Evolutionary conservation across 805 yeast species (phyloP).

Genomic region (Wickerhamiella azymoides): DNA sequence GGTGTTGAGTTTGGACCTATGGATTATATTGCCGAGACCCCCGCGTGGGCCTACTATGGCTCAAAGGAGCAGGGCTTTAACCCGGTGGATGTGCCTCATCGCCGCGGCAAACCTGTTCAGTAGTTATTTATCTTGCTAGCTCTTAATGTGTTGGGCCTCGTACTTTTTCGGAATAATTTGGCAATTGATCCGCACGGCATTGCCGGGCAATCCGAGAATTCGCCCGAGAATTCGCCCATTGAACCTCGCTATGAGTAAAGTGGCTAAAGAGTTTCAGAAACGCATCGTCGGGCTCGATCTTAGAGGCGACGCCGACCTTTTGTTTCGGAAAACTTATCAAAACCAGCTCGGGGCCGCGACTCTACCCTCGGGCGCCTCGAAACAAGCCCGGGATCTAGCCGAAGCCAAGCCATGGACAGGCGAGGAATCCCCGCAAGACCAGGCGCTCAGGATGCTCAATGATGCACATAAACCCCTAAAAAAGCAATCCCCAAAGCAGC

Average conservation of each 20-base stretch:
- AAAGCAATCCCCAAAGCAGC: slow-evolving; percentile 19
- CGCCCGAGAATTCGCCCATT: too few species aligned
- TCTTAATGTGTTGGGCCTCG: too few species aligned
- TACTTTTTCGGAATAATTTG: too few species aligned
- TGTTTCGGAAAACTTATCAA: slow-evolving; percentile 30
- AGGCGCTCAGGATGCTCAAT: slow-evolving; percentile 39
- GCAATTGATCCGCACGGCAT: too few species aligned
- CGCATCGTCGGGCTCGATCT: slow-evolving; percentile 8
- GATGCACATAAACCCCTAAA: slow-evolving; percentile 35
- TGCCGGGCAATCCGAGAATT: too few species aligned
- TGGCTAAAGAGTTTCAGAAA: background rate
- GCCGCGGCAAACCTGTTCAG: slow-evolving; percentile 29
- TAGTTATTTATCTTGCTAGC: background rate
- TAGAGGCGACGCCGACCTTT: slow-evolving; percentile 17
- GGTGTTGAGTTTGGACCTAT: slow-evolving; percentile 60
- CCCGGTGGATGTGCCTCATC: slow-evolving; percentile 54
- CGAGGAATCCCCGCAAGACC: slow-evolving; percentile 33
- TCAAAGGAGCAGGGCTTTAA: slow-evolving; percentile 76
- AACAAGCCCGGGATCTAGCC: slow-evolving; percentile 37
- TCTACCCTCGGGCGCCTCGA: slow-evolving; percentile 33
- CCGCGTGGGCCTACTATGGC: slow-evolving; percentile 86
- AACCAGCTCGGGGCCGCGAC: slow-evolving; percentile 30
- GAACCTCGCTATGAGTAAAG: background rate
- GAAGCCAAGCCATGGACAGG: slow-evolving; percentile 47
- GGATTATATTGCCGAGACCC: slow-evolving; percentile 73